These are phyloP conservation scores for Didymella exigua DNA, from an alignment of 2,329 filamentous ascomycete genomes.

Conservation along the genomic window DNA sequence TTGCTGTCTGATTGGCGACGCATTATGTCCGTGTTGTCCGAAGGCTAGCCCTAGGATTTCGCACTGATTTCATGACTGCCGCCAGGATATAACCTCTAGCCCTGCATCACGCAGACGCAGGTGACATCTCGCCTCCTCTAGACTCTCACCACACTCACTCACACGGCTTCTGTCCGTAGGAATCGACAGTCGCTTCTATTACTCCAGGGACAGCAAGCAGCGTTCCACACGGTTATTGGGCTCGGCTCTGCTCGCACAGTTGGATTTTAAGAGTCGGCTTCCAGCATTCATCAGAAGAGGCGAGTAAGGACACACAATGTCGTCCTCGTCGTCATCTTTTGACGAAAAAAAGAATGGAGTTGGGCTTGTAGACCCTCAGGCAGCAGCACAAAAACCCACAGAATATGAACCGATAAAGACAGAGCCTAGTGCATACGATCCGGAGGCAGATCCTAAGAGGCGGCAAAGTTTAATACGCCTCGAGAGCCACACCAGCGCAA, in stretches of 20 bases:
- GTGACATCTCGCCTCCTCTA: slow-evolving; percentile 5
- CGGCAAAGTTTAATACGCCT: slow-evolving; percentile 32
- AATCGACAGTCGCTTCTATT: background rate
- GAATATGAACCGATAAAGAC: slow-evolving; percentile 50
- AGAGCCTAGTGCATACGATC: slow-evolving; percentile 41
- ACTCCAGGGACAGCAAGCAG: background rate
- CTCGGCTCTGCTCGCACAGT: background rate
- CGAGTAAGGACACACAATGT: slow-evolving; percentile 19
- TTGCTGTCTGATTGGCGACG: slow-evolving; percentile 27
- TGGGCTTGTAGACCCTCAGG: slow-evolving; percentile 44
- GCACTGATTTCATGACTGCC: slow-evolving; percentile 33
- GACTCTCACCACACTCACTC: slow-evolving; percentile 3
- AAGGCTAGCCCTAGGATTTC: slow-evolving; percentile 26
- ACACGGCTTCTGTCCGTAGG: background rate
- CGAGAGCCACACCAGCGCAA: slow-evolving; percentile 36
- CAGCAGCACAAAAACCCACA: slow-evolving; percentile 40
- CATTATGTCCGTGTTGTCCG: slow-evolving; percentile 36
- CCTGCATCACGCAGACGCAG: slow-evolving; percentile 7
- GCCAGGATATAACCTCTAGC: slow-evolving; percentile 18
- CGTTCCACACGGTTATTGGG: background rate
- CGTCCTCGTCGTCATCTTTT: slow-evolving; percentile 30
- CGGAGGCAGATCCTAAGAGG: slow-evolving; percentile 11
- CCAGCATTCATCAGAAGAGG: background rate
- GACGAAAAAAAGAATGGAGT: slow-evolving; percentile 48
- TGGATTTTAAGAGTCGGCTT: slow-evolving; percentile 4